phyloP scores from a whole-genome alignment of 2,329 filamentous ascomycete genomes.

The Fusarium anguioides region DNA sequence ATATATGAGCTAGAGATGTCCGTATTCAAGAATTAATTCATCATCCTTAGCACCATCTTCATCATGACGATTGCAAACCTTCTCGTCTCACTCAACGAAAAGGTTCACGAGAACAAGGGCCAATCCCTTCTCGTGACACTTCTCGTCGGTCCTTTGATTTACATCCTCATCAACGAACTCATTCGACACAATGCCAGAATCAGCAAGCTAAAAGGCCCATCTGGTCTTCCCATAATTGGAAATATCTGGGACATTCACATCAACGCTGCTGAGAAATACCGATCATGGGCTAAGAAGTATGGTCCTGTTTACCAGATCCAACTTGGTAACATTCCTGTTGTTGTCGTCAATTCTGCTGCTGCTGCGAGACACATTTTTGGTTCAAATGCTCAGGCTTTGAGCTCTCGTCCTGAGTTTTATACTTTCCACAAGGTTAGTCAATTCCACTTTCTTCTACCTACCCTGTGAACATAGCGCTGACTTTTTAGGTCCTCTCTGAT shows the following conservation, averaged over 20 bases:
- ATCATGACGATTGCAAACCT: conserved; percentile 45
- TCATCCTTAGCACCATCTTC: neutral
- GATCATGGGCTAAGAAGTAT: conserved; percentile 62
- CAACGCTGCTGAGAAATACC: conserved; percentile 68
- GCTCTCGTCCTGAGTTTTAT: conserved; percentile 67
- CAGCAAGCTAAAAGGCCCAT: conserved; percentile 59
- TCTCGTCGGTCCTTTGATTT: conserved; percentile 53
- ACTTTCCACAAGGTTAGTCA: conserved; percentile 65
- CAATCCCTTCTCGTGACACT: conserved; percentile 39
- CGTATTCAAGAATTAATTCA: neutral
- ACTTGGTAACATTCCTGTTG: conserved; percentile 66
- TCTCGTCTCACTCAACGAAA: conserved; percentile 32
- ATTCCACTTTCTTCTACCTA: rapidly evolving
- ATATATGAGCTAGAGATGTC: neutral
- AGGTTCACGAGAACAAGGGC: conserved; percentile 38
- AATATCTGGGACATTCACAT: conserved; percentile 65
- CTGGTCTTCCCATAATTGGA: conserved; percentile 64
- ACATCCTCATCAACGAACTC: conserved; percentile 62
- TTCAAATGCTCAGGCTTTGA: conserved; percentile 64
- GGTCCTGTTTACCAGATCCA: conserved; percentile 66
- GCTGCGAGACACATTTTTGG: conserved; percentile 63
- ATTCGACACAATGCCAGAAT: conserved; percentile 58
- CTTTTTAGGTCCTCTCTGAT: conserved; percentile 66
- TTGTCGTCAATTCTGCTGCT: conserved; percentile 66
- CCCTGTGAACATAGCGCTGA: neutral